Percentiles rank a stretch among this genome's conserved stretches.
phyloP scores from a whole-genome alignment of 1,284 basidiomycete species.

The Pterula multifida region DNA sequence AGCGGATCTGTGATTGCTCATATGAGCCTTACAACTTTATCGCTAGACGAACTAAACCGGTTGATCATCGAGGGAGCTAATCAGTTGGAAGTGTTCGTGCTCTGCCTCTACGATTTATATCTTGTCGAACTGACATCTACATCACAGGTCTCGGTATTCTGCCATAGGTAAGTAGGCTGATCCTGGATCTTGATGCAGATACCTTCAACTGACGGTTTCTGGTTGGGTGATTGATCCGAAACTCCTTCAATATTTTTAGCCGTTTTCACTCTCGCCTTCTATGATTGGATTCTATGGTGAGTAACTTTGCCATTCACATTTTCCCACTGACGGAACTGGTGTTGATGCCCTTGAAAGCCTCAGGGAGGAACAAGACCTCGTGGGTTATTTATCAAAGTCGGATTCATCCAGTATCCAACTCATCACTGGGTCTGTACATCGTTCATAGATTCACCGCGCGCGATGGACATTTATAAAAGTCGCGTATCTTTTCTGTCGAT shows the following conservation, averaged over 20 bases:
- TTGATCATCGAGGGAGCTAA: not conserved
- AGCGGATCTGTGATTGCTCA: not conserved
- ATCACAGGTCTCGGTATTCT: not conserved
- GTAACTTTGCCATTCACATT: constrained; percentile 8
- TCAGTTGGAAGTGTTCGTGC: not conserved
- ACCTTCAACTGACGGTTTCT: too few species aligned
- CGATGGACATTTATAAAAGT: constrained; percentile 16
- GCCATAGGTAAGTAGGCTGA: not conserved
- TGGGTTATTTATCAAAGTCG: constrained; percentile 4
- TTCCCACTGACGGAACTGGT: constrained; percentile 2
- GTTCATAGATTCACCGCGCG: constrained; percentile 14
- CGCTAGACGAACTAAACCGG: not conserved
- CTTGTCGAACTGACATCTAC: not conserved
- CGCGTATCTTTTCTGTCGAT: constrained; percentile 17
- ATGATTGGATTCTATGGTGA: constrained; percentile 10
- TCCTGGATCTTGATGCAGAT: too few species aligned
- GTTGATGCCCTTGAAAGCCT: constrained; percentile 6
- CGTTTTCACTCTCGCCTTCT: not conserved
- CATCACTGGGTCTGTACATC: not conserved
- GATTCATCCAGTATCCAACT: not conserved
- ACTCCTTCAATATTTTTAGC: not conserved
- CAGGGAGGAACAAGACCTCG: constrained; percentile 11
- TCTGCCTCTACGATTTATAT: not conserved
- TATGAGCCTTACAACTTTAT: not conserved
- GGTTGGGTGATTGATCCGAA: not conserved